A percentile compares a stretch with the other conserved stretches of the same genome.
These are phyloP conservation scores for Suillus paluster DNA, from an alignment of 768 basidiomycete genomes.

Conservation along the genomic window DNA sequence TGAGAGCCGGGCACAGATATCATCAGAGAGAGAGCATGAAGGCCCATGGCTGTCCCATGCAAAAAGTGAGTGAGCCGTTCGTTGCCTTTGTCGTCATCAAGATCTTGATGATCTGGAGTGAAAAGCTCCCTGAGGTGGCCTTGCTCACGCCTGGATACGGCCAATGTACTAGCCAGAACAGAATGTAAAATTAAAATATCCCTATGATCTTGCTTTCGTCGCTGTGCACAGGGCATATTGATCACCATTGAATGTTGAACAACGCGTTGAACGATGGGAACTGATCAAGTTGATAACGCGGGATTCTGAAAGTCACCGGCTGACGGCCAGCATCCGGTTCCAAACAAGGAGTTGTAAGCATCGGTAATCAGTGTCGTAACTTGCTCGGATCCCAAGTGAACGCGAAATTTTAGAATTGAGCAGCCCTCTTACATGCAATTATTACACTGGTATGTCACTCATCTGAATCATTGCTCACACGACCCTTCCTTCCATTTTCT, in stretches of 20 bases:
- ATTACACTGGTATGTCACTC: not conserved
- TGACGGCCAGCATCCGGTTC: not conserved
- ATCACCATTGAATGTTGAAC: not conserved
- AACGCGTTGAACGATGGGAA: not conserved
- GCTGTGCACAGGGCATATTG: not conserved
- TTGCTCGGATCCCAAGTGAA: not conserved
- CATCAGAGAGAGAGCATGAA: not conserved
- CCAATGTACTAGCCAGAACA: not conserved
- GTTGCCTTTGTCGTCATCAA: not conserved
- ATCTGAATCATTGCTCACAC: not conserved
- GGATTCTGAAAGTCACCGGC: not conserved
- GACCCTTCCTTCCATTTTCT: not conserved
- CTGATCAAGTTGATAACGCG: too few relatives aligned
- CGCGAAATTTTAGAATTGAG: conserved; percentile 13
- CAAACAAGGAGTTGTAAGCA: not conserved
- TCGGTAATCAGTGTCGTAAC: not conserved
- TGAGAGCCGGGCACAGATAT: not conserved
- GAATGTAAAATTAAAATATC: not conserved
- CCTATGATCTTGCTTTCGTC: not conserved
- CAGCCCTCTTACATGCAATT: conserved; percentile 4
- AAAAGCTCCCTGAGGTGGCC: not conserved
- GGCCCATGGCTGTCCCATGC: not conserved
- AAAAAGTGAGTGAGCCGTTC: not conserved
- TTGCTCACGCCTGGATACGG: not conserved
- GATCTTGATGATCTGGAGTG: not conserved